Evolutionary conservation across 805 yeast genomes (phyloP).

Genomic region (Wickerhamiella qilinensis): DNA sequence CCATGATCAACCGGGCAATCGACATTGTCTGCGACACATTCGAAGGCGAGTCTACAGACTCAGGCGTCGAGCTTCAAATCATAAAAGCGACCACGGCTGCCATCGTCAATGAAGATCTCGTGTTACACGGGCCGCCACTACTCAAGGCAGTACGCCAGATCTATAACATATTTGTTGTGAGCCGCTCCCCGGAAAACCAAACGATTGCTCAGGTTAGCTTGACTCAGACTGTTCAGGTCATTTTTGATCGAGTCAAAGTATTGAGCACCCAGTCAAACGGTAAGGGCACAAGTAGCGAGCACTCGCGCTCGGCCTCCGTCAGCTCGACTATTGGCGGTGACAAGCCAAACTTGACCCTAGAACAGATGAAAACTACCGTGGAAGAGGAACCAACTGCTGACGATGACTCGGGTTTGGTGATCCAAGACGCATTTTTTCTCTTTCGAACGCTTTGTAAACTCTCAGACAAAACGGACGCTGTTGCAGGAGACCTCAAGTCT

Average conservation of each 20-base stretch:
- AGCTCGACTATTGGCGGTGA: constrained; percentile 7
- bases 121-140: constrained; percentile 80
- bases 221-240: constrained; percentile 74
- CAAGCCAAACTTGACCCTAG: constrained; percentile 12
- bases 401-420: constrained; percentile 49
- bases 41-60: constrained; percentile 85
- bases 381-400: constrained; percentile 25
- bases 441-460: constrained; percentile 92
- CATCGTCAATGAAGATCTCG: constrained; percentile 59
- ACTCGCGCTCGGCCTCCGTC: constrained; percentile 1
- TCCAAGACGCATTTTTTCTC: constrained; percentile 82
- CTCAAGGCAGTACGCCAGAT: constrained; percentile 85
- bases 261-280: constrained; percentile 2
- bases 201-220: constrained; percentile 90
- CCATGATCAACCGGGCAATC: constrained; percentile 65
- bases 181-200: constrained; percentile 70
- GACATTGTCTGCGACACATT: constrained; percentile 73
- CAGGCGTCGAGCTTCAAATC: constrained; percentile 77
- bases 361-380: constrained; percentile 11
- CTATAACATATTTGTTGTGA: constrained; percentile 78
- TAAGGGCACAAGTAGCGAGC: background rate
- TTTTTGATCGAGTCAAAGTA: constrained; percentile 54
- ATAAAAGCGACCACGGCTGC: constrained; percentile 84
- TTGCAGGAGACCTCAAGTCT: constrained; percentile 41
- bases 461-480: constrained; percentile 68